Base-by-base conservation (phyloP, 176 grass and related monocot genomes). In the Musa troglodytarum region DNA sequence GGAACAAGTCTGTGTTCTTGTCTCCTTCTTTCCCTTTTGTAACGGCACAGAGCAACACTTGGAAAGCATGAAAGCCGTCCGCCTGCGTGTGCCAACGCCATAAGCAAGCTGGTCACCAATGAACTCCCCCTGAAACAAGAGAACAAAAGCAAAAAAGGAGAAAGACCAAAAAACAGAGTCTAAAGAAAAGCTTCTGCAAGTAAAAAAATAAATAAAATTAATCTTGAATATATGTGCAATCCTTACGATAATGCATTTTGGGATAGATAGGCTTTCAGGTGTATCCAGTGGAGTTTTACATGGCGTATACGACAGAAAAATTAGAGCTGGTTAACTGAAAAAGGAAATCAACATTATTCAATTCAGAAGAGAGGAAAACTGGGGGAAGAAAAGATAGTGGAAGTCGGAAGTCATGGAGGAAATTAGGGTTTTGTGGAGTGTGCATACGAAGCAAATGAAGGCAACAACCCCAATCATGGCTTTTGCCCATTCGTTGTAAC, bases 21-120 rank as follows among this genome's bases (percentile, higher is more conserved):
- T 71, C 68, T n/a, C 68, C 49, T 21, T 52, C 68, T 51, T 17
- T 12, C 68, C 22, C 26, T 71, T 52, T 51, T 51, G 50, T 52
- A 71, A 71, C 68, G 68, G 68, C 68, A 71, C 15, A 21, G 49
- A 10, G 68, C 29, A 49, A 70, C 43, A 8, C 68, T 68, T 9
- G 5, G 11, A 19, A 19, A 2, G 66, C 66, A 49, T 17, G 29
- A 43, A 19, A 49, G 13, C 26, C 55, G 17, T 17, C 55, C 15
- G 15, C 9, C 11, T 58, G 0, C 7, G 55, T 58, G 55, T 19
- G 55, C 55, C 19, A 58, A 58, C 55, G 55, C 15, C 55, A 58
- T 58, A 17, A 58, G 55, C 11, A 2, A 58, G 55, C 15, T 58
- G 55, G 55, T 58, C 11, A 58, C 55, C 55, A 58, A 58, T 58